A percentile compares a stretch with the other conserved stretches of the same genome.
Evolutionary conservation across 2,329 filamentous ascomycete species (phyloP).

Genomic region (Podosphaera xanthii): DNA sequence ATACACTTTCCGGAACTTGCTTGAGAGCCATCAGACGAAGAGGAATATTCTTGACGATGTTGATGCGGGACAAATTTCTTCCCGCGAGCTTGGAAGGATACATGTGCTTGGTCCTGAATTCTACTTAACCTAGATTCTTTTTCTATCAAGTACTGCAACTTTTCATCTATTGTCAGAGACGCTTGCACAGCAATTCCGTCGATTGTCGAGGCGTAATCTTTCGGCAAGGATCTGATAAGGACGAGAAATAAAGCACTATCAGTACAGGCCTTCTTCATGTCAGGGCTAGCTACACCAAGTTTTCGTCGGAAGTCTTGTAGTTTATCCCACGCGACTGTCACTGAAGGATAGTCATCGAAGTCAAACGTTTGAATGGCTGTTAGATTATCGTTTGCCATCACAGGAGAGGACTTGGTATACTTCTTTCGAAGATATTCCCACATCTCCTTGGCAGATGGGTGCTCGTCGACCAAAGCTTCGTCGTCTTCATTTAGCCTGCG

Average conservation of each 20-base stretch:
- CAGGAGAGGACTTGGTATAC: neutral
- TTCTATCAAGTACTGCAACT: neutral
- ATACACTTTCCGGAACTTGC: too few relatives aligned
- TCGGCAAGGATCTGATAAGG: too few relatives aligned
- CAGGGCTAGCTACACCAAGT: neutral
- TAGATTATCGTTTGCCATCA: neutral
- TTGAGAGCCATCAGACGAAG: too few relatives aligned
- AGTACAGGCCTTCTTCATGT: neutral
- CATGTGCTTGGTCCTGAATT: neutral
- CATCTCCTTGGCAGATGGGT: neutral
- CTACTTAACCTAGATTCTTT: neutral
- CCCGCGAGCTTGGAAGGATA: neutral
- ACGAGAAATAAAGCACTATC: neutral
- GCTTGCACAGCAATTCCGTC: neutral
- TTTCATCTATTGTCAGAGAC: neutral
- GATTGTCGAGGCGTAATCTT: neutral
- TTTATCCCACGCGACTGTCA: neutral
- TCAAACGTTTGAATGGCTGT: constrained; percentile 1
- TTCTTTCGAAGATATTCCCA: neutral
- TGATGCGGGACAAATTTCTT: neutral
- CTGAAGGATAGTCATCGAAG: neutral
- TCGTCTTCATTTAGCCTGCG: neutral
- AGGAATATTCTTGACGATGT: too few relatives aligned
- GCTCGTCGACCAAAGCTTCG: neutral
- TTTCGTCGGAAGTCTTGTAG: neutral